phyloP scores from a whole-genome alignment of 2,329 filamentous ascomycete species.

The Bimuria novae-zelandiae region DNA sequence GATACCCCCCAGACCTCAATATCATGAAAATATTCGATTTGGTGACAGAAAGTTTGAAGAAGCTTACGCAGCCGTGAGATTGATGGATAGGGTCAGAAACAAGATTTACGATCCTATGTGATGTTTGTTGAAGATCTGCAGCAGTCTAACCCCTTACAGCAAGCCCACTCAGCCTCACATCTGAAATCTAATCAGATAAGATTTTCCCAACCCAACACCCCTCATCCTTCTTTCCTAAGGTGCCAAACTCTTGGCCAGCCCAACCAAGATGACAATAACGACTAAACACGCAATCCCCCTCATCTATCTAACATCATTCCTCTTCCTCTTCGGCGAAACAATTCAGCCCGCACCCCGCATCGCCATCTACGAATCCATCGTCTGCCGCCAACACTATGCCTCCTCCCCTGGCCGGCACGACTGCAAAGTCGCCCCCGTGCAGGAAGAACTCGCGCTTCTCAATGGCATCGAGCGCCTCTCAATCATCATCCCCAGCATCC shows the following conservation, averaged over 20 bases:
- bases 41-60: too few relatives aligned
- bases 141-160: not conserved
- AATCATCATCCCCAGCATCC: constrained; percentile 23
- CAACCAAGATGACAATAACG: not conserved
- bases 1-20: too few relatives aligned
- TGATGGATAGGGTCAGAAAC: too few relatives aligned
- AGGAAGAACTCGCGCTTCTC: constrained; percentile 21
- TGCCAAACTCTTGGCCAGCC: not conserved
- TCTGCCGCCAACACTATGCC: constrained; percentile 19
- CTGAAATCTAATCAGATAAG: constrained; percentile 3
- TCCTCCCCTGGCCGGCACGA: constrained; percentile 10
- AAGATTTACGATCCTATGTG: too few relatives aligned
- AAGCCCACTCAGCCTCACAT: not conserved
- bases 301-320: constrained; percentile 22
- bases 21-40: too few relatives aligned
- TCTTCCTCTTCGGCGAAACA: constrained; percentile 25
- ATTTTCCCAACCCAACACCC: not conserved
- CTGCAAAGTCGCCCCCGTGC: constrained; percentile 23
- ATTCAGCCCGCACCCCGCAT: constrained; percentile 26
- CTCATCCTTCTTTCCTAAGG: not conserved
- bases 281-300: constrained; percentile 11
- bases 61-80: too few relatives aligned
- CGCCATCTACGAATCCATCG: constrained; percentile 23
- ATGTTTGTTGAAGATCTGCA: constrained; percentile 1
- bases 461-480: constrained; percentile 23